Evolutionary conservation across 2,329 filamentous ascomycete genomes (phyloP).

Genomic region (Metarhizium anisopliae): DNA sequence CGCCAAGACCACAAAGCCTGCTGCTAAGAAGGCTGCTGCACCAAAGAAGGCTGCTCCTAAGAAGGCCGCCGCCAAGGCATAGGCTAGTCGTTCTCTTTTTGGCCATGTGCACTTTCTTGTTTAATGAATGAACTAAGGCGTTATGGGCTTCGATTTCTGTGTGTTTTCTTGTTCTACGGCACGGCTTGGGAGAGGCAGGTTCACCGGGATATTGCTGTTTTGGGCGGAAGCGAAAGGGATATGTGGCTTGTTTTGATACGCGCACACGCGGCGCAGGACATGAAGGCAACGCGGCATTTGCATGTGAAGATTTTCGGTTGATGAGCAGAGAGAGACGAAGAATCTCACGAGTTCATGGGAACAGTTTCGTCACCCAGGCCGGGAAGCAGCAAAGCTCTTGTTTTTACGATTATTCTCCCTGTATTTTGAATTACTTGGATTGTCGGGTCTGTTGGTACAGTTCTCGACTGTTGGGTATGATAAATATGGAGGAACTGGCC

Average conservation of each 20-base stretch:
- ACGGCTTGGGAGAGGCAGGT: conserved; percentile 10
- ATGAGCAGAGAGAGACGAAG: background rate
- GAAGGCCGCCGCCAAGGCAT: conserved; percentile 36
- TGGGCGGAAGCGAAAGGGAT: conserved; percentile 11
- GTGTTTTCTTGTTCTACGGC: conserved; percentile 7
- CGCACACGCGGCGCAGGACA: conserved; percentile 10
- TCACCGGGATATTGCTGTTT: conserved; percentile 10
- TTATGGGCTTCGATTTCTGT: conserved; percentile 17
- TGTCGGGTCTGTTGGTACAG: background rate
- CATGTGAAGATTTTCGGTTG: conserved; percentile 4
- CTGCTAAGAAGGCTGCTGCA: conserved; percentile 37
- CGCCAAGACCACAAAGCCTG: conserved; percentile 52
- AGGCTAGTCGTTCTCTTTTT: conserved; percentile 16
- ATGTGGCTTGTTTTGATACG: conserved; percentile 13
- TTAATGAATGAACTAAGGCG: conserved; percentile 29
- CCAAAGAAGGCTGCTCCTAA: conserved; percentile 36
- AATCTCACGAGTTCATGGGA: background rate
- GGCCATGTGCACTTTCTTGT: conserved; percentile 5
- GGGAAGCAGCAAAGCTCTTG: background rate
- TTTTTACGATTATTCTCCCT: background rate
- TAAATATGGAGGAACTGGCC: background rate
- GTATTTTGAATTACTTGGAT: background rate
- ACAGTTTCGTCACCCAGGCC: conserved; percentile 1
- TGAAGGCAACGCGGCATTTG: conserved; percentile 7
- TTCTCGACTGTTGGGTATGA: background rate